Conservation (phyloP, 768 basidiomycete genomes). For the Symmetrospora coprosmae region DNA sequence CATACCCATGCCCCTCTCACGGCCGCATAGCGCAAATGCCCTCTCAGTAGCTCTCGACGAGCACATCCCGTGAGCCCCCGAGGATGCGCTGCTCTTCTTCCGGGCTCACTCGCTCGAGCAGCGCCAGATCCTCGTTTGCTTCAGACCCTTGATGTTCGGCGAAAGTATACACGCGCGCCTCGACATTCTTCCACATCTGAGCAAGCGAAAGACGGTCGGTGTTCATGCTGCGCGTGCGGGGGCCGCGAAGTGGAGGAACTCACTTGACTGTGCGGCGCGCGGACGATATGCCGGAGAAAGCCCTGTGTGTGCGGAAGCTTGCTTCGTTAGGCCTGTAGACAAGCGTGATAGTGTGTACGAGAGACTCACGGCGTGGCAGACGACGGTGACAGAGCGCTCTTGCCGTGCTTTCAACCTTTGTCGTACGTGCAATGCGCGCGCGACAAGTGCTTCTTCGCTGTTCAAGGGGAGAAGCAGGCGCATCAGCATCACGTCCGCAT, state of each 20-base stretch:
- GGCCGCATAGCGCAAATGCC: too few relatives aligned
- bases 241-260: not conserved
- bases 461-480: not conserved
- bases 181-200: not conserved
- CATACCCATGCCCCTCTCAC: too few relatives aligned
- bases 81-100: too few relatives aligned
- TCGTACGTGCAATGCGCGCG: not conserved
- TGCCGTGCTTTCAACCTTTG: not conserved
- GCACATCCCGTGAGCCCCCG: too few relatives aligned
- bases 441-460: not conserved
- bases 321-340: not conserved
- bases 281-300: not conserved
- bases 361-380: not conserved
- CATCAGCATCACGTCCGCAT: too few relatives aligned
- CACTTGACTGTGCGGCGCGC: conserved; percentile 1
- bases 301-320: not conserved
- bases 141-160: not conserved
- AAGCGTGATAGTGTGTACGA: not conserved
- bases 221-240: not conserved
- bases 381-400: not conserved
- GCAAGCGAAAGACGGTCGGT: not conserved
- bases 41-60: too few relatives aligned
- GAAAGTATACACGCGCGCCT: not conserved
- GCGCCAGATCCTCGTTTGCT: not conserved
- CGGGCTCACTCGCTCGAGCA: too few relatives aligned